These are phyloP conservation scores for Podila horticola DNA, from an alignment of 192 early-diverging fungal genomes.

Conservation along the genomic window DNA sequence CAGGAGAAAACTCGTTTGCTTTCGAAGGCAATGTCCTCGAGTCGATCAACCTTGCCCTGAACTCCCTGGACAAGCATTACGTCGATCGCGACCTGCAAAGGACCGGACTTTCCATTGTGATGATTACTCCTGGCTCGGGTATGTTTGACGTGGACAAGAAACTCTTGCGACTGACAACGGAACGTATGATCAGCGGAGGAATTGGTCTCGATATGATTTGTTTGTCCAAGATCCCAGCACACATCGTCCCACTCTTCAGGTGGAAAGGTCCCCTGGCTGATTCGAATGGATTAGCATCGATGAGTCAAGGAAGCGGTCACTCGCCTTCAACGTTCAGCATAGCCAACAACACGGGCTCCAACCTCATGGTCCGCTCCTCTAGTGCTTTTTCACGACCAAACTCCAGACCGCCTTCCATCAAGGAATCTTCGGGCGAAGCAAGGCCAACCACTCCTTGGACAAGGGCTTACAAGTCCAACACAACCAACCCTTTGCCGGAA, in stretches of 20 bases:
- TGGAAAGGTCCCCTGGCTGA: conserved; percentile 49
- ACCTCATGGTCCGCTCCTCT: conserved; percentile 21
- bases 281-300: conserved; percentile 13
- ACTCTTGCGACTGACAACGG: conserved; percentile 90
- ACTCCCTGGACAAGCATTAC: conserved; percentile 93
- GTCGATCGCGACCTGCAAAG: conserved; percentile 94
- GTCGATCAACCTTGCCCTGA: conserved; percentile 95
- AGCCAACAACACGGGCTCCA: conserved; percentile 18
- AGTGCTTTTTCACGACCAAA: conserved; percentile 24
- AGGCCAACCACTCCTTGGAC: conserved; percentile 21
- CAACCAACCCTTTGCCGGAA: conserved; percentile 33
- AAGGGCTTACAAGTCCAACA: conserved; percentile 10
- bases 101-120: conserved; percentile 89
- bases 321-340: conserved; percentile 31
- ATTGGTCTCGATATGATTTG: conserved; percentile 94
- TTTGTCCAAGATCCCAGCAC: conserved; percentile 86
- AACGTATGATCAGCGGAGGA: conserved; percentile 93
- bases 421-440: conserved; percentile 27
- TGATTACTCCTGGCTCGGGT: conserved; percentile 91
- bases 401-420: conserved; percentile 22
- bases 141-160: conserved; percentile 89
- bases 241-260: conserved; percentile 88
- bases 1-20: conserved; percentile 84
- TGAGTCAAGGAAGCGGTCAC: conserved; percentile 17
- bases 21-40: conserved; percentile 96